phyloP scores from a whole-genome alignment of 148 eudicot genomes.

The Camellia lanceoleosa region DNA sequence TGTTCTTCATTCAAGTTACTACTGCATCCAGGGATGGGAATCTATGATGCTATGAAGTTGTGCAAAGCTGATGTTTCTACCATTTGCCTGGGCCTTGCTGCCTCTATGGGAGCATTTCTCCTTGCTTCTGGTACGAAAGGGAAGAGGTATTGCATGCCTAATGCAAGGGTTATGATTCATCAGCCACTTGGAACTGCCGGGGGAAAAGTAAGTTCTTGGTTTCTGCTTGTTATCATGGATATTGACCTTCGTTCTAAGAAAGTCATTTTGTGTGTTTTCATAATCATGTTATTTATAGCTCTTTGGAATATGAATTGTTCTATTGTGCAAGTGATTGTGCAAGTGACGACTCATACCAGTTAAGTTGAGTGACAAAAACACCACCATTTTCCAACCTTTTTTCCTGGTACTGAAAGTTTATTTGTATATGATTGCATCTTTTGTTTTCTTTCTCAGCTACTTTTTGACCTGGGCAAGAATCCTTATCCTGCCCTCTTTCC shows the following conservation, averaged over 20 bases:
- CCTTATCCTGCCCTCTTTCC: neutral
- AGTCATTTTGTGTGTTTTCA: neutral
- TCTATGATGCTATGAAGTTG: constrained; percentile 94
- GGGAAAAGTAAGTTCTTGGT: constrained; percentile 51
- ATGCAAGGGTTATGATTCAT: constrained; percentile 88
- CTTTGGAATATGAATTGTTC: neutral
- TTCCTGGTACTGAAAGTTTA: neutral
- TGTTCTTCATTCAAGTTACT: constrained; percentile 3
- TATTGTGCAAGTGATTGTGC: neutral
- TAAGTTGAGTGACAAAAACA: neutral
- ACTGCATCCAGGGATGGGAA: constrained; percentile 74
- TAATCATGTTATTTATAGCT: neutral
- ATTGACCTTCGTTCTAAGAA: neutral
- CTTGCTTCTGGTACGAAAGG: constrained; percentile 96
- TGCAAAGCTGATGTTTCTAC: constrained; percentile 97
- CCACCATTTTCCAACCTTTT: neutral
- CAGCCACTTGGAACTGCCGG: constrained; percentile 66
- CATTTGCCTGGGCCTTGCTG: constrained; percentile 85
- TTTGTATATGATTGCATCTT: neutral
- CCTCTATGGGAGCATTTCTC: constrained; percentile 96
- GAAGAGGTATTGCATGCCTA: constrained; percentile 94
- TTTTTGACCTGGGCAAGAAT: neutral
- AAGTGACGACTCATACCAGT: neutral
- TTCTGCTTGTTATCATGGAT: constrained; percentile 9
- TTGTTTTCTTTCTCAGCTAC: neutral